phyloP scores from a whole-genome alignment of 768 basidiomycete species.

The Suillus subluteus region DNA sequence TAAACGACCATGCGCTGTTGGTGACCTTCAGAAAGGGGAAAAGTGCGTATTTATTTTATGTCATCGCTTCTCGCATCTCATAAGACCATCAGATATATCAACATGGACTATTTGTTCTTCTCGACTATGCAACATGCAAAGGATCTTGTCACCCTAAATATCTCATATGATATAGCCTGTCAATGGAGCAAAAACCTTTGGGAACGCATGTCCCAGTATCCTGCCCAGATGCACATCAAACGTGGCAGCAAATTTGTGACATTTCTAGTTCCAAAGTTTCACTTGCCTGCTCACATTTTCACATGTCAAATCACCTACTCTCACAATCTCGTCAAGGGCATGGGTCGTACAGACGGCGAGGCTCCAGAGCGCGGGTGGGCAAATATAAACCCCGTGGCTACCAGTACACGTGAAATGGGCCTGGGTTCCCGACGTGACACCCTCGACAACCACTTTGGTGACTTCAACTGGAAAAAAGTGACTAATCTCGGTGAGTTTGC shows the following conservation, averaged over 20 bases:
- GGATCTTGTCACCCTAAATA: constrained; percentile 3
- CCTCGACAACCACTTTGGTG: constrained; percentile 38
- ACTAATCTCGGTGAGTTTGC: constrained; percentile 24
- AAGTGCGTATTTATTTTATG: constrained; percentile 3
- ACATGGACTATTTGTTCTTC: constrained; percentile 23
- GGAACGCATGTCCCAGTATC: constrained; percentile 9
- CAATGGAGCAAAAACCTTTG: constrained; percentile 19
- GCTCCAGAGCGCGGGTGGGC: too few species aligned
- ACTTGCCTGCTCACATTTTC: constrained; percentile 18
- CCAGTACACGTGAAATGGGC: constrained; percentile 35
- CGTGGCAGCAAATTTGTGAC: neutral
- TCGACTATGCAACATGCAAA: constrained; percentile 5
- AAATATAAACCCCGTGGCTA: too few species aligned
- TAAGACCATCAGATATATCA: constrained; percentile 16
- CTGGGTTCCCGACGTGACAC: constrained; percentile 33
- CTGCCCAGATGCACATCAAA: neutral
- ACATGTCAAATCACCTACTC: too few species aligned
- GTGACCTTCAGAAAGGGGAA: constrained; percentile 20
- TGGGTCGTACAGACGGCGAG: too few species aligned
- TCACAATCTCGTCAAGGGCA: too few species aligned
- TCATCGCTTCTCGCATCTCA: neutral
- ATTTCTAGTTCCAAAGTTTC: constrained; percentile 21
- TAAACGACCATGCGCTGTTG: too few species aligned
- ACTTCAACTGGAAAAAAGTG: constrained; percentile 38
- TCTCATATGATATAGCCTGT: constrained; percentile 24